These are phyloP conservation scores for Sporothrix brasiliensis DNA, from an alignment of 2,329 filamentous ascomycete genomes.

Conservation along the genomic window DNA sequence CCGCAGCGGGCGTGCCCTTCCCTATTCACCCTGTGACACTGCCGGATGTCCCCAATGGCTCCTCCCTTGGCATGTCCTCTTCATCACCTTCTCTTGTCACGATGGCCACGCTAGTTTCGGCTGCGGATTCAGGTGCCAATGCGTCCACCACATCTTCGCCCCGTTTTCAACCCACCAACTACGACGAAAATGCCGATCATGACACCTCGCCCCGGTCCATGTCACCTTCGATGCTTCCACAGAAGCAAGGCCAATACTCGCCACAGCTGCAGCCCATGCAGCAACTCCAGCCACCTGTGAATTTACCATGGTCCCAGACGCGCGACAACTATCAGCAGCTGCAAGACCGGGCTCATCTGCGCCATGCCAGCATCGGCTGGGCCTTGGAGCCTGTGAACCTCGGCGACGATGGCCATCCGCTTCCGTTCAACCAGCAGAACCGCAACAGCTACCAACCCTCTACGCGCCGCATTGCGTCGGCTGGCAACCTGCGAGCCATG, in stretches of 20 bases:
- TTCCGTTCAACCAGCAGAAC: conserved; percentile 31
- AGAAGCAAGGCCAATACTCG: conserved; percentile 21
- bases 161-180: not conserved
- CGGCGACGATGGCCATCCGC: conserved; percentile 31
- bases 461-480: conserved; percentile 37
- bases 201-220: conserved; percentile 10
- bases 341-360: conserved; percentile 38
- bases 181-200: conserved; percentile 20
- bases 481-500: conserved; percentile 36
- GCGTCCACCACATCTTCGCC: conserved; percentile 30
- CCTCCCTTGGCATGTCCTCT: conserved; percentile 17
- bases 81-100: conserved; percentile 27
- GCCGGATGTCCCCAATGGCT: conserved; percentile 26
- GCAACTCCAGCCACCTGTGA: conserved; percentile 22
- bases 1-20: conserved; percentile 29
- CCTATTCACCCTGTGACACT: conserved; percentile 24
- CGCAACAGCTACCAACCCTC: conserved; percentile 18
- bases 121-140: conserved; percentile 29
- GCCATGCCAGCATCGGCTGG: conserved; percentile 43
- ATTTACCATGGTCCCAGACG: conserved; percentile 24
- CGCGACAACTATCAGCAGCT: conserved; percentile 33
- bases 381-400: conserved; percentile 43
- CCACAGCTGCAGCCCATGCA: conserved; percentile 33
- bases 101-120: conserved; percentile 34
- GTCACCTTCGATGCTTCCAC: conserved; percentile 18